Evolutionary conservation across 169 alveolate species (phyloP).

Genomic region (Theileria luwenshuni): DNA sequence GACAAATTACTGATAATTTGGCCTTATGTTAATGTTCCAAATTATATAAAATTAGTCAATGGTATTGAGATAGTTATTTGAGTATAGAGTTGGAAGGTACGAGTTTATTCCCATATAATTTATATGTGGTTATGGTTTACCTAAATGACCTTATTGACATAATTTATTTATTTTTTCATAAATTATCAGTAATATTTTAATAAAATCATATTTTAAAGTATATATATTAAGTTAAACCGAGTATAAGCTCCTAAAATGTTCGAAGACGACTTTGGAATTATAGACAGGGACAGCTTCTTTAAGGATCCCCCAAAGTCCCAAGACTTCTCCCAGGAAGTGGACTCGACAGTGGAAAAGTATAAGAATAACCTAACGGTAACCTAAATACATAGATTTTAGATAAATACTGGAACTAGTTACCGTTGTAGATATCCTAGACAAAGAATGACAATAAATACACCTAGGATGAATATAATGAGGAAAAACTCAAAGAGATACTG

Average conservation of each 20-base stretch:
- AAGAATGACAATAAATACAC: not conserved
- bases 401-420: too few species aligned
- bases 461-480: slow-evolving; percentile 31
- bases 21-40: too few species aligned
- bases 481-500: slow-evolving; percentile 43
- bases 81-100: too few species aligned
- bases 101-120: too few species aligned
- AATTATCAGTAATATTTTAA: not conserved
- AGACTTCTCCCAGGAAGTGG: slow-evolving; percentile 53
- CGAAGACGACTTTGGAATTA: slow-evolving; percentile 37
- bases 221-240: not conserved
- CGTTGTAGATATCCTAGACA: too few species aligned
- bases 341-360: slow-evolving; percentile 41
- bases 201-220: not conserved
- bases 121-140: too few species aligned
- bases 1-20: too few species aligned
- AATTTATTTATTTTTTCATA: too few species aligned
- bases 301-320: slow-evolving; percentile 54
- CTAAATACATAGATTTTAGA: too few species aligned
- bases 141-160: too few species aligned
- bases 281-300: slow-evolving; percentile 38
- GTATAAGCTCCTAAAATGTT: slow-evolving; percentile 28
- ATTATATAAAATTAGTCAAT: too few species aligned
- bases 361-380: slow-evolving; percentile 52
- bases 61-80: too few species aligned